These are phyloP conservation scores for Galeopsis tetrahit DNA, from an alignment of 257 asterid species.

Conservation along the genomic window DNA sequence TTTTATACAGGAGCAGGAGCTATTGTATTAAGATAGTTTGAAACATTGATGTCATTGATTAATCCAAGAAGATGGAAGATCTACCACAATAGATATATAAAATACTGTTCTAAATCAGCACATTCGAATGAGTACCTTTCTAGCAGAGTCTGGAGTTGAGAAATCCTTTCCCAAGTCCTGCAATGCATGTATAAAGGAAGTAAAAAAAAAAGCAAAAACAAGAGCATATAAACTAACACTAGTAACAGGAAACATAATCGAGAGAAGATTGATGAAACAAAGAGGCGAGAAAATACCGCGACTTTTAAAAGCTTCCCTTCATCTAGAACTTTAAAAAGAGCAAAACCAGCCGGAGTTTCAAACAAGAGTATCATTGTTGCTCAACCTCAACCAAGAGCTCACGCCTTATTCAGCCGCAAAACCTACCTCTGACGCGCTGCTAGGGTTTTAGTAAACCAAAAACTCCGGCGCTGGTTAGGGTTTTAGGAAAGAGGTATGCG, in stretches of 20 bases:
- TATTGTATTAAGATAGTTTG: no score
- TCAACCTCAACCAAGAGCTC: not conserved
- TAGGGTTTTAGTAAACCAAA: slow-evolving; percentile 13
- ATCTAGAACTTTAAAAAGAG: slow-evolving; percentile 51
- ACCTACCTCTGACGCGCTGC: not conserved
- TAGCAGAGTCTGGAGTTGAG: slow-evolving; percentile 68
- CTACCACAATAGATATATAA: no score
- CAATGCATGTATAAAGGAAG: slow-evolving; percentile 3
- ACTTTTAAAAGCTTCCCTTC: slow-evolving; percentile 51
- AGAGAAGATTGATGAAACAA: not conserved
- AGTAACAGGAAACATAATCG: not conserved
- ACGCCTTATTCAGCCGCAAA: not conserved
- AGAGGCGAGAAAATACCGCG: slow-evolving; percentile 35
- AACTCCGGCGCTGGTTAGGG: slow-evolving; percentile 19
- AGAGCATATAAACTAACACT: not conserved
- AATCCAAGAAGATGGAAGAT: no score
- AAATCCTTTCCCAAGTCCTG: slow-evolving; percentile 84
- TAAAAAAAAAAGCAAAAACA: not conserved
- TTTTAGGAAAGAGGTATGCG: slow-evolving; percentile 15
- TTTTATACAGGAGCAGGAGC: no score
- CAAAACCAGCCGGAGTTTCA: slow-evolving; percentile 54
- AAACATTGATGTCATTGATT: no score
- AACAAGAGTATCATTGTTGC: slow-evolving; percentile 42
- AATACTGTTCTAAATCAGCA: not conserved
- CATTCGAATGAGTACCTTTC: slow-evolving; percentile 51